Conservation (phyloP, 2,329 filamentous ascomycete species). For the Alternaria ventricosa region DNA sequence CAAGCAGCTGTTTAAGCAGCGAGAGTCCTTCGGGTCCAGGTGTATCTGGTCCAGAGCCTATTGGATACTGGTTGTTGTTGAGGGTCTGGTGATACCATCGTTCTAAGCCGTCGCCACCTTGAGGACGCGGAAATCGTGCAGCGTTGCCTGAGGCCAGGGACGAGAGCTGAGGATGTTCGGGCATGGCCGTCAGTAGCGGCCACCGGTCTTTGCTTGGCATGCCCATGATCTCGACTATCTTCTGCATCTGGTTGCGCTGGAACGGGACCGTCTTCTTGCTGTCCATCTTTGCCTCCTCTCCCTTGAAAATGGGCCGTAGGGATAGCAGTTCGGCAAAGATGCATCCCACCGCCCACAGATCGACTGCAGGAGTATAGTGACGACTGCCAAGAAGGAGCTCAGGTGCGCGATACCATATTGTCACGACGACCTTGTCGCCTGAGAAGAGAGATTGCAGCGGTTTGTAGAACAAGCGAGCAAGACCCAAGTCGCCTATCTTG, state of each 20-base stretch:
- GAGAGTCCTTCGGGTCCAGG: slow-evolving; percentile 74
- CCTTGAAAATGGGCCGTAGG: slow-evolving; percentile 94
- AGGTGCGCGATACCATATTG: slow-evolving; percentile 97
- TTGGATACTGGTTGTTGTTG: slow-evolving; percentile 55
- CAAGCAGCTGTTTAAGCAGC: slow-evolving; percentile 79
- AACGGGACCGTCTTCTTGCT: slow-evolving; percentile 97
- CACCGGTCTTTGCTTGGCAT: slow-evolving; percentile 87
- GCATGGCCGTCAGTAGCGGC: slow-evolving; percentile 84
- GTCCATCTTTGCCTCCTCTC: slow-evolving; percentile 99
- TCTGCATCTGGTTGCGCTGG: slow-evolving; percentile 98
- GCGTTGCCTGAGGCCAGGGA: slow-evolving; percentile 55
- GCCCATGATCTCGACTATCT: slow-evolving; percentile 96
- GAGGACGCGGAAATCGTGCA: slow-evolving; percentile 57
- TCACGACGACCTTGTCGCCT: slow-evolving; percentile 97
- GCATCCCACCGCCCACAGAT: slow-evolving; percentile 97
- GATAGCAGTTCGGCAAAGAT: slow-evolving; percentile 96
- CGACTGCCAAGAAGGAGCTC: slow-evolving; percentile 88
- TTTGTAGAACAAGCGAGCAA: slow-evolving; percentile 92
- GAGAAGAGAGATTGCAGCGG: slow-evolving; percentile 89
- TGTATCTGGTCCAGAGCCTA: slow-evolving; percentile 43
- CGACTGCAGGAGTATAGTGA: slow-evolving; percentile 97
- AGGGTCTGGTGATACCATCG: slow-evolving; percentile 64
- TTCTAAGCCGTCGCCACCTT: slow-evolving; percentile 64
- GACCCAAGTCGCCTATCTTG: slow-evolving; percentile 91
- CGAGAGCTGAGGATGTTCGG: slow-evolving; percentile 78